phyloP scores from a whole-genome alignment of 163 green algal species.

The Volvox carteri region DNA sequence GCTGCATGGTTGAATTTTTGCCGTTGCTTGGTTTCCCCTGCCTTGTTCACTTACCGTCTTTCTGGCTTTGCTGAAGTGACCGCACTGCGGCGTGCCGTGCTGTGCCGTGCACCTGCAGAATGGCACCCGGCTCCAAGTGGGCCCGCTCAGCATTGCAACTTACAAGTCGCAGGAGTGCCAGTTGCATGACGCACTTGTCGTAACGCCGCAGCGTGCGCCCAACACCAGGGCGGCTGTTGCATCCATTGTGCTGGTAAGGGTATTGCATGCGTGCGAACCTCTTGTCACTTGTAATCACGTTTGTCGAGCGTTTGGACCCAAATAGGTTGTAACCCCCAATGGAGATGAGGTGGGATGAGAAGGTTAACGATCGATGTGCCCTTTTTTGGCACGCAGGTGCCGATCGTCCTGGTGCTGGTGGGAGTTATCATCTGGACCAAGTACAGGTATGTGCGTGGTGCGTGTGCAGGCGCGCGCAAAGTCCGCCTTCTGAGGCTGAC shows the following conservation, averaged over 20 bases:
- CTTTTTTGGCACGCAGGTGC: slow-evolving; percentile 1
- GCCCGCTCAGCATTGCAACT: background rate
- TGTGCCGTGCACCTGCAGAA: too few species aligned
- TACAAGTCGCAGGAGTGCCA: slow-evolving; percentile 2
- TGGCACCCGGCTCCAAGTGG: slow-evolving; percentile 1
- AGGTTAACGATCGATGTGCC: background rate
- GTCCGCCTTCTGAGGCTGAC: too few species aligned
- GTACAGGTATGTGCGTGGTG: slow-evolving; percentile 47
- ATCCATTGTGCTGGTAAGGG: slow-evolving; percentile 32
- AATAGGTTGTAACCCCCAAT: background rate
- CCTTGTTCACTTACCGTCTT: too few species aligned
- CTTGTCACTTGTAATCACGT: background rate
- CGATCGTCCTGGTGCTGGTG: background rate
- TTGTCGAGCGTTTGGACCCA: background rate
- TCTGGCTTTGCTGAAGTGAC: too few species aligned
- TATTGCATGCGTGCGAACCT: background rate
- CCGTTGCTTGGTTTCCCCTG: too few species aligned
- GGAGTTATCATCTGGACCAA: slow-evolving; percentile 30
- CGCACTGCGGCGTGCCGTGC: too few species aligned
- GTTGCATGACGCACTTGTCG: background rate
- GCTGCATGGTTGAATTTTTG: too few species aligned
- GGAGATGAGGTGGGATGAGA: background rate
- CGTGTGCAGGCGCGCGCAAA: too few species aligned
- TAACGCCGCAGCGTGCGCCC: slow-evolving; percentile 12
- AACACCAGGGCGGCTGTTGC: slow-evolving; percentile 40